These are phyloP conservation scores for Phaeosphaeriaceae sp. DNA, from an alignment of 2,329 filamentous ascomycete genomes.

Conservation along the genomic window DNA sequence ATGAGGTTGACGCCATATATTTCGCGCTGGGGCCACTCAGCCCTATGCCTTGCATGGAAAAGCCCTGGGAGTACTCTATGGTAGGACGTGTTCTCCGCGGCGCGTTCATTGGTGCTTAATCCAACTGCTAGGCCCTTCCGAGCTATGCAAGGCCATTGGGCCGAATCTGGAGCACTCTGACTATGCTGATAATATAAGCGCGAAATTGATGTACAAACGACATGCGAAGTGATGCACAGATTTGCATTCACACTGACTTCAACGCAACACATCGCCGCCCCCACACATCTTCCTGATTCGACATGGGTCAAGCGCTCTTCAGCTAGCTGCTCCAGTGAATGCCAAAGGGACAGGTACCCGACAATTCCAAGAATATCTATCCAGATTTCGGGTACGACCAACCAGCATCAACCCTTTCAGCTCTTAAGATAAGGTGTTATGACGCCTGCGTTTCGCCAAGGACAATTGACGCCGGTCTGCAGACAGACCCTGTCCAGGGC, in stretches of 20 bases:
- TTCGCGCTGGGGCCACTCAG: conserved; percentile 6
- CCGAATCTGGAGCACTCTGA: neutral
- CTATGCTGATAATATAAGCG: neutral
- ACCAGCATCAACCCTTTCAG: neutral
- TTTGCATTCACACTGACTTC: neutral
- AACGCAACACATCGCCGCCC: neutral
- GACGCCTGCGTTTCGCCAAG: neutral
- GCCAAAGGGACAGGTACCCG: neutral
- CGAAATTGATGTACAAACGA: neutral
- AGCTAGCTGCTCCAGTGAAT: neutral
- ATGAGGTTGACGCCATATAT: neutral
- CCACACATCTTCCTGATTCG: neutral
- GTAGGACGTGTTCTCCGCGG: conserved; percentile 4
- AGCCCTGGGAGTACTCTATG: conserved; percentile 3
- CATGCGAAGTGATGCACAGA: neutral
- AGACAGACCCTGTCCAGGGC: neutral
- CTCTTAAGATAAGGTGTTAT: neutral
- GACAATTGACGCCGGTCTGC: neutral
- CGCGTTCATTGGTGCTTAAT: conserved; percentile 2
- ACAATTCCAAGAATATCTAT: neutral
- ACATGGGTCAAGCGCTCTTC: neutral
- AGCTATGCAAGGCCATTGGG: conserved; percentile 5
- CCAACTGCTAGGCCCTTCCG: neutral
- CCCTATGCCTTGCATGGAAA: conserved; percentile 19
- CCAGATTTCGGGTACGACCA: neutral